Percentiles rank a stretch among this genome's conserved stretches.
These are phyloP conservation scores for Talaromyces sp. DNA, from an alignment of 2,329 filamentous ascomycete genomes.

Conservation along the genomic window DNA sequence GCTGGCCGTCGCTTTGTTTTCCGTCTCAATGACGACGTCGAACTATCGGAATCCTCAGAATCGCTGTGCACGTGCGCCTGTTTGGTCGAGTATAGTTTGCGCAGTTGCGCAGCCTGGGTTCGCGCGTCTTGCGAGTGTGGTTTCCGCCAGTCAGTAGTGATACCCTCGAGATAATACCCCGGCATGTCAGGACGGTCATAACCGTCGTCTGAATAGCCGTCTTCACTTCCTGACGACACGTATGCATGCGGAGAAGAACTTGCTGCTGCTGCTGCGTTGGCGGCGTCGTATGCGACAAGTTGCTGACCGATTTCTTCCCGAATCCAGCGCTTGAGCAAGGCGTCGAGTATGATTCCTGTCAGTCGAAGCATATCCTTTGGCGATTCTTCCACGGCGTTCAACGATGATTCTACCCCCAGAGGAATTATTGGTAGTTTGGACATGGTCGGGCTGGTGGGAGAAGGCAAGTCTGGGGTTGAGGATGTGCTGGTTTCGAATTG, in stretches of 20 bases:
- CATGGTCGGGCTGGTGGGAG: slow-evolving; percentile 1
- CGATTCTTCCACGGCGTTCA: slow-evolving; percentile 29
- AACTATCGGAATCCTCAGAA: slow-evolving; percentile 5
- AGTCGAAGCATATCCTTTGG: slow-evolving; percentile 35
- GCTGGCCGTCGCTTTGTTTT: background rate
- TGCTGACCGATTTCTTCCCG: slow-evolving; percentile 11
- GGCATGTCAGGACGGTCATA: slow-evolving; percentile 13
- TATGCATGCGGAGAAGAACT: slow-evolving; percentile 4
- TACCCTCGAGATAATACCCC: slow-evolving; percentile 32
- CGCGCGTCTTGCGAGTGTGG: slow-evolving; percentile 34
- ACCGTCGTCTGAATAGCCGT: slow-evolving; percentile 16
- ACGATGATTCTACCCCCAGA: slow-evolving; percentile 28
- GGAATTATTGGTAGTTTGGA: slow-evolving; percentile 24
- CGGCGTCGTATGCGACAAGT: background rate
- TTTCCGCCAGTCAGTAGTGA: slow-evolving; percentile 30
- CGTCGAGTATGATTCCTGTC: slow-evolving; percentile 30
- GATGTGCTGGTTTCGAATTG: background rate
- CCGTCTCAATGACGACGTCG: background rate
- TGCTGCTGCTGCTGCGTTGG: background rate
- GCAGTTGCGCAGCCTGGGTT: slow-evolving; percentile 23
- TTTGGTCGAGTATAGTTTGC: slow-evolving; percentile 28
- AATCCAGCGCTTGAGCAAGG: slow-evolving; percentile 26
- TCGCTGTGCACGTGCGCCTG: slow-evolving; percentile 32
- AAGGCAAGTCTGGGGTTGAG: background rate
- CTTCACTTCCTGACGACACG: slow-evolving; percentile 21